phyloP scores from a whole-genome alignment of 2,329 filamentous ascomycete species.

The Lojkania enalia region DNA sequence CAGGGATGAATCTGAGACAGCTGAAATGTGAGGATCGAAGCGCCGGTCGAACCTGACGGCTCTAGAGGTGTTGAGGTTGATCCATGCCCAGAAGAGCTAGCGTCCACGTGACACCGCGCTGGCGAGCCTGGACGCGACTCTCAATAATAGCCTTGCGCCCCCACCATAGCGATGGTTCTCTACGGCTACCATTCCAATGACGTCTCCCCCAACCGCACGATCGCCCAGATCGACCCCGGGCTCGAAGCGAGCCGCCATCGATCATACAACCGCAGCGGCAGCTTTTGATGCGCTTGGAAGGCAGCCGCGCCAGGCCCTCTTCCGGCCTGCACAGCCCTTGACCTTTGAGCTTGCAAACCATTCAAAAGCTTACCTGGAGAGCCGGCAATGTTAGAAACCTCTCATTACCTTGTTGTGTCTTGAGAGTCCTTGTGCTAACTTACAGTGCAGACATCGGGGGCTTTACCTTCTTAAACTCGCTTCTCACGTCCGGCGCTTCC shows the following conservation, averaged over 20 bases:
- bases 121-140: too few relatives aligned
- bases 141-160: too few relatives aligned
- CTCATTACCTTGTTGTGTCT: not conserved
- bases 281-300: slow-evolving; percentile 29
- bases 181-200: too few relatives aligned
- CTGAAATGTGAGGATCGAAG: too few relatives aligned
- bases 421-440: not conserved
- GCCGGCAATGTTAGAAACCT: slow-evolving; percentile 31
- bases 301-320: slow-evolving; percentile 30
- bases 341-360: slow-evolving; percentile 43
- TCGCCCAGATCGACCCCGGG: not conserved
- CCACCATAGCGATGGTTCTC: too few relatives aligned
- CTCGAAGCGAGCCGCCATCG: not conserved
- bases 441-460: slow-evolving; percentile 33
- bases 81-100: too few relatives aligned
- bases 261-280: slow-evolving; percentile 2
- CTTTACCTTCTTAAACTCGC: slow-evolving; percentile 38
- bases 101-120: too few relatives aligned
- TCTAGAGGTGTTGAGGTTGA: too few relatives aligned
- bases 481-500: slow-evolving; percentile 37
- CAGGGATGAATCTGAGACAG: too few relatives aligned
- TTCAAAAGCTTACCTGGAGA: slow-evolving; percentile 42
- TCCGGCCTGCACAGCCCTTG: slow-evolving; percentile 36
- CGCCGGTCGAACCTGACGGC: too few relatives aligned
- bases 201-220: too few relatives aligned